Conservation (phyloP, 2,329 filamentous ascomycete species). For the Penicillium italicum region DNA sequence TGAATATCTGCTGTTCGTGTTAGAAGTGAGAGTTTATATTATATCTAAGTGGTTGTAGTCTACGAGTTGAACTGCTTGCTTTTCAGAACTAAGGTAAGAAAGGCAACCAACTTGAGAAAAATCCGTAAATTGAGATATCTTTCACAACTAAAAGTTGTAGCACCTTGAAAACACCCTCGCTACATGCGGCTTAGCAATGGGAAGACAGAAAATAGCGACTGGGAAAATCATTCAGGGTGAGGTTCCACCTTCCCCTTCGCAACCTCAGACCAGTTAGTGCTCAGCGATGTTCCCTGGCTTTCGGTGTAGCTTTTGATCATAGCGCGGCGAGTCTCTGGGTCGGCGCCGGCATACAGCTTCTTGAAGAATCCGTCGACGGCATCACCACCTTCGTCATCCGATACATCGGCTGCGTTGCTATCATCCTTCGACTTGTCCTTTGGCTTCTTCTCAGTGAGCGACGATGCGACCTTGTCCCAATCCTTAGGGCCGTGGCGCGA, state of each 20-base stretch:
- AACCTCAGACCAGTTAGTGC: slow-evolving; percentile 88
- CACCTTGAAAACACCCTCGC: slow-evolving; percentile 3
- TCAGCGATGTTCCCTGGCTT: slow-evolving; percentile 88
- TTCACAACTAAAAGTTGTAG: neutral
- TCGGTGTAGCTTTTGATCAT: slow-evolving; percentile 98
- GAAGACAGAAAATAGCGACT: slow-evolving; percentile 1
- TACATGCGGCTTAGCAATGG: slow-evolving; percentile 7
- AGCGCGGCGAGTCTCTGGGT: slow-evolving; percentile 76
- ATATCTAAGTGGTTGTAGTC: neutral
- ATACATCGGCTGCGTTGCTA: slow-evolving; percentile 26
- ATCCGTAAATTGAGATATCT: neutral
- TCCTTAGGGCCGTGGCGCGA: slow-evolving; percentile 79
- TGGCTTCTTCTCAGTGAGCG: slow-evolving; percentile 43
- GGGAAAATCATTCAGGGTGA: slow-evolving; percentile 23
- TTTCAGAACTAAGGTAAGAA: neutral
- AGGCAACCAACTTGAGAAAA: neutral
- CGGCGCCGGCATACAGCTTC: slow-evolving; percentile 72
- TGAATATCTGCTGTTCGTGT: neutral
- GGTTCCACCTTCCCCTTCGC: slow-evolving; percentile 64
- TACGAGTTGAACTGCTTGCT: neutral
- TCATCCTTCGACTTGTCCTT: slow-evolving; percentile 19
- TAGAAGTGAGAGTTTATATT: neutral
- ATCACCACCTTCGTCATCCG: slow-evolving; percentile 49
- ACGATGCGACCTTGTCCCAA: slow-evolving; percentile 75
- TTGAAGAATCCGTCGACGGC: slow-evolving; percentile 85